Conservation (phyloP, 139 green algal species). For the Eudorina sp. region DNA sequence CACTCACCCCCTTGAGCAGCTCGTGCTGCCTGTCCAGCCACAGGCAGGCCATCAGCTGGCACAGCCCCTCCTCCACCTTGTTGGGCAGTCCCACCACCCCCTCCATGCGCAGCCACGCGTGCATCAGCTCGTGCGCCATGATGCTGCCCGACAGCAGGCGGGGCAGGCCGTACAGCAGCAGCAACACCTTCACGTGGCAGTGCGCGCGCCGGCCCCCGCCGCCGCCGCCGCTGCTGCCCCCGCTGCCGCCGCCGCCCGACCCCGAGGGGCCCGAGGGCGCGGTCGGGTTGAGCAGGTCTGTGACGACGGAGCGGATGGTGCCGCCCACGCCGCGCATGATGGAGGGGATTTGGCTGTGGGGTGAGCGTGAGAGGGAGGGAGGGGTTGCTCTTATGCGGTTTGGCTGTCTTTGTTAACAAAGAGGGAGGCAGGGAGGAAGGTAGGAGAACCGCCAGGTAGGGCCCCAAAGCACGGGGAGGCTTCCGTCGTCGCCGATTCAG, state of each 20-base stretch:
- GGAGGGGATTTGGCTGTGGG: constrained; percentile 64
- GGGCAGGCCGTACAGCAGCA: constrained; percentile 92
- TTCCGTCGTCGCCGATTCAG: too few species aligned
- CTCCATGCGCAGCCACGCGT: constrained; percentile 89
- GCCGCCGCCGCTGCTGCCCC: too few species aligned
- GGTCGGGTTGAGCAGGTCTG: not conserved
- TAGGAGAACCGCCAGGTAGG: too few species aligned
- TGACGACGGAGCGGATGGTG: constrained; percentile 50
- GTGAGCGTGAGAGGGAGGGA: not conserved
- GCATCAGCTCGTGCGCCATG: constrained; percentile 94
- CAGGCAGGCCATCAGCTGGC: constrained; percentile 93
- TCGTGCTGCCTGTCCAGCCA: constrained; percentile 87
- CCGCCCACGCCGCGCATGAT: constrained; percentile 46
- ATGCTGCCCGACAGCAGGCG: constrained; percentile 86
- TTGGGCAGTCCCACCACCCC: constrained; percentile 69
- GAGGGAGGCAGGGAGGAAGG: too few species aligned
- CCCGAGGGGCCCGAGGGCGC: too few species aligned
- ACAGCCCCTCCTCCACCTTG: constrained; percentile 92
- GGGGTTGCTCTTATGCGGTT: too few species aligned
- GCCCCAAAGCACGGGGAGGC: too few species aligned
- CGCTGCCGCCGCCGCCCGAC: too few species aligned
- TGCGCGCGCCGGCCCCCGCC: not conserved
- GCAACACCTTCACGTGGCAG: constrained; percentile 79
- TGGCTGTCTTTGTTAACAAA: too few species aligned
- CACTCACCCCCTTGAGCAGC: constrained; percentile 37